phyloP scores from a whole-genome alignment of 768 basidiomycete genomes.

The Hypsizygus marmoreus region DNA sequence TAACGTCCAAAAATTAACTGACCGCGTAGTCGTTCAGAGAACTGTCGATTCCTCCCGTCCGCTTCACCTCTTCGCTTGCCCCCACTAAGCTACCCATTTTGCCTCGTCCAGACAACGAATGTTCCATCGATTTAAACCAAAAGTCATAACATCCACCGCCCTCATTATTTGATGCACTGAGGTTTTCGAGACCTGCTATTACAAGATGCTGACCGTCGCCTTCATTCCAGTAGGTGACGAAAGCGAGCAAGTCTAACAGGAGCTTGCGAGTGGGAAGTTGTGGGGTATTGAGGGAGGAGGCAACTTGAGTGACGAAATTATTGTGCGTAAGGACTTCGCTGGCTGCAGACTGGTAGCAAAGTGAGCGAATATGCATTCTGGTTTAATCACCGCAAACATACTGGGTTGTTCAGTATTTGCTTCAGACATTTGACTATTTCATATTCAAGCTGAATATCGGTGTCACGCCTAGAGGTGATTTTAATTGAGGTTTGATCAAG shows the following conservation, averaged over 20 bases:
- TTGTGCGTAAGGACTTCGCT: slow-evolving; percentile 75
- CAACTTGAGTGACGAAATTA: slow-evolving; percentile 75
- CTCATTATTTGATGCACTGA: slow-evolving; percentile 69
- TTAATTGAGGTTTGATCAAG: slow-evolving; percentile 1
- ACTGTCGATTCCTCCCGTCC: slow-evolving; percentile 62
- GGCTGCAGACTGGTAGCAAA: slow-evolving; percentile 54
- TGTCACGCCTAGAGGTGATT: slow-evolving; percentile 47
- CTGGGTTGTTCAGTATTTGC: slow-evolving; percentile 72
- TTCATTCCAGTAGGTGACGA: slow-evolving; percentile 67
- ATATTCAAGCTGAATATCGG: slow-evolving; percentile 75
- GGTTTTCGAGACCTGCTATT: slow-evolving; percentile 69
- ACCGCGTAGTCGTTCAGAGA: slow-evolving; percentile 88
- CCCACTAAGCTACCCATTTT: slow-evolving; percentile 96
- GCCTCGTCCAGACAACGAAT: slow-evolving; percentile 77
- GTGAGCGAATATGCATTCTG: slow-evolving; percentile 3
- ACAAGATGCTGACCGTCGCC: slow-evolving; percentile 66
- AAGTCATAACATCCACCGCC: slow-evolving; percentile 70
- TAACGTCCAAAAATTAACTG: slow-evolving; percentile 27
- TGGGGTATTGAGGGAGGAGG: slow-evolving; percentile 80
- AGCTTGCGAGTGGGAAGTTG: slow-evolving; percentile 77
- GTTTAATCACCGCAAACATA: slow-evolving; percentile 27
- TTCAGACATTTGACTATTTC: slow-evolving; percentile 89
- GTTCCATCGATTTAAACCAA: slow-evolving; percentile 87
- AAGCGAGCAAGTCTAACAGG: slow-evolving; percentile 77
- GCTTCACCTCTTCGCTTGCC: slow-evolving; percentile 87